Conservation (phyloP, 106 monocot genomes). For the Acanthochlamys bracteata region DNA sequence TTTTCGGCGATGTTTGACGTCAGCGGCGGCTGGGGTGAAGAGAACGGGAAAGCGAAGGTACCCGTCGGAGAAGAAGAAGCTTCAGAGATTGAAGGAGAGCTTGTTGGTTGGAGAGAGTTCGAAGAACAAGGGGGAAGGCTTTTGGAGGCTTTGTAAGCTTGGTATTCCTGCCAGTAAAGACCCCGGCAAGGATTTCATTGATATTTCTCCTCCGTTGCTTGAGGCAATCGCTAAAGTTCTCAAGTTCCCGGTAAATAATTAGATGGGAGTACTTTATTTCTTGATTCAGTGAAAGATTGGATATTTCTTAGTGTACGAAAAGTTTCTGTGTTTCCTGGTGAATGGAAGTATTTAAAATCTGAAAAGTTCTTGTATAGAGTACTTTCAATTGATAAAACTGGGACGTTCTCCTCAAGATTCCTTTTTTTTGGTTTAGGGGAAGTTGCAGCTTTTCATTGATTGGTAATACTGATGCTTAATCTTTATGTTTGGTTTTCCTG, state of each 20-base stretch:
- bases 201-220: slow-evolving; percentile 58
- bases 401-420: no score
- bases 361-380: no score
- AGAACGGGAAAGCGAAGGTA: slow-evolving; percentile 87
- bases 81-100: slow-evolving; percentile 34
- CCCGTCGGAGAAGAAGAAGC: slow-evolving; percentile 98
- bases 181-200: slow-evolving; percentile 82
- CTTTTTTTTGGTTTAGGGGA: no score
- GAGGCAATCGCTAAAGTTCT: slow-evolving; percentile 87
- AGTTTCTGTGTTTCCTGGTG: no score
- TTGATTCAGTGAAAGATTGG: no score
- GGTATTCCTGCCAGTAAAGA: slow-evolving; percentile 65
- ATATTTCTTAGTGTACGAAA: no score
- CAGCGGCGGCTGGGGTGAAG: slow-evolving; percentile 32
- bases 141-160: slow-evolving; percentile 96
- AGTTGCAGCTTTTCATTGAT: no score
- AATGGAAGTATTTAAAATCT: no score
- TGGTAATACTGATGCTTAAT: no score
- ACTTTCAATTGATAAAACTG: no score
- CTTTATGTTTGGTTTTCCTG: neutral
- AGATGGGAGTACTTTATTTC: no score
- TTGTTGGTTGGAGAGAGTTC: slow-evolving; percentile 27
- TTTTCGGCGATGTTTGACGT: no score
- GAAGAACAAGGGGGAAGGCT: slow-evolving; percentile 57
- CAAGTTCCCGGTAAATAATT: slow-evolving; percentile 71